Conservation (phyloP, 1,284 basidiomycete species). For the Filobasidium uniguttulatum region DNA sequence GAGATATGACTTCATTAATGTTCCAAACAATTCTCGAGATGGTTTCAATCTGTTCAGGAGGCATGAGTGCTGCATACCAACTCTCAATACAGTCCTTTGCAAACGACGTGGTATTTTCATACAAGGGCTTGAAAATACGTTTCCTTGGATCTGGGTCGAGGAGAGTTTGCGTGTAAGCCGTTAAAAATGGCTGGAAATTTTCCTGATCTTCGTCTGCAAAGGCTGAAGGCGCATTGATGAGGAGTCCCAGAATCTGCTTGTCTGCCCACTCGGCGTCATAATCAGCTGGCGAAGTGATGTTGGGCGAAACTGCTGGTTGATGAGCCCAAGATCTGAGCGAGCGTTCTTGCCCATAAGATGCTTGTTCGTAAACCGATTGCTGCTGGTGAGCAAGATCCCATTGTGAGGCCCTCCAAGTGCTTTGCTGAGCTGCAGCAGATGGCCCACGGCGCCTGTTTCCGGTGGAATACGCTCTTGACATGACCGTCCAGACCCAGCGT, state of each 20-base stretch:
- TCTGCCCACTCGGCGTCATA: neutral
- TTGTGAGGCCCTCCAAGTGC: too few relatives aligned
- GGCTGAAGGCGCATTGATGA: neutral
- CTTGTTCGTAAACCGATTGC: too few relatives aligned
- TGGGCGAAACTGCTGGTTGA: neutral
- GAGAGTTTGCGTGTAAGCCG: neutral
- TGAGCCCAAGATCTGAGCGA: too few relatives aligned
- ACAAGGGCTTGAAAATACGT: neutral
- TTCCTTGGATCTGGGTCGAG: neutral
- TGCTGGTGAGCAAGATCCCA: too few relatives aligned
- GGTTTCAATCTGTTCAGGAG: neutral
- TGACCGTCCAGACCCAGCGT: too few relatives aligned
- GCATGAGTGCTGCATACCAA: slow-evolving; percentile 5
- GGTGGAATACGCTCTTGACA: too few relatives aligned
- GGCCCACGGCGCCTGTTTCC: too few relatives aligned
- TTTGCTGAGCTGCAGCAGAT: too few relatives aligned
- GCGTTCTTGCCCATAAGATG: too few relatives aligned
- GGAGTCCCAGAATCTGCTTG: neutral
- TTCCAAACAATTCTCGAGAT: slow-evolving; percentile 6
- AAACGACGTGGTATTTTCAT: neutral
- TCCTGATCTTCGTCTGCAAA: neutral
- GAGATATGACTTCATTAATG: slow-evolving; percentile 7
- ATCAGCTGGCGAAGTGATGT: neutral
- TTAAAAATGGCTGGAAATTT: neutral
- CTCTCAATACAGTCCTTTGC: neutral